Evolutionary conservation across 108 stramenopile genomes (phyloP).

Genomic region (Cyclotella baltica): DNA sequence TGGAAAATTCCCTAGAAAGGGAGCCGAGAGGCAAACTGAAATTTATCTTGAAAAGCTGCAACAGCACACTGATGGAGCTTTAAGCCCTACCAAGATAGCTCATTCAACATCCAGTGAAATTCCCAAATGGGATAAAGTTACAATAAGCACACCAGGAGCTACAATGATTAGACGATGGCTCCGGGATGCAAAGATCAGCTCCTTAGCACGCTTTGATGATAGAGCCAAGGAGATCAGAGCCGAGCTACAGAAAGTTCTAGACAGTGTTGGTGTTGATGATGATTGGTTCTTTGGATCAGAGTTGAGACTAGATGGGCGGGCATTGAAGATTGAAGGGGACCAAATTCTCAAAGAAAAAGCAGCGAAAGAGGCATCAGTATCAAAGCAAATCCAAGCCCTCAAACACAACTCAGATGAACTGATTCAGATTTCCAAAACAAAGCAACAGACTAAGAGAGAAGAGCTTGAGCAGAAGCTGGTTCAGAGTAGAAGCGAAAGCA

Average conservation of each 20-base stretch:
- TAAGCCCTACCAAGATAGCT: constrained; percentile 21
- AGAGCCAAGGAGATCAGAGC: background rate
- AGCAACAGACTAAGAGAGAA: constrained; percentile 11
- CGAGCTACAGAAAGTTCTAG: constrained; percentile 11
- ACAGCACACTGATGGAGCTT: constrained; percentile 32
- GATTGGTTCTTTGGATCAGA: constrained; percentile 19
- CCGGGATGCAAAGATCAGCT: background rate
- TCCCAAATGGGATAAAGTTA: background rate
- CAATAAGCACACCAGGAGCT: background rate
- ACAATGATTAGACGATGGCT: constrained; percentile 11
- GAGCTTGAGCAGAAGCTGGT: constrained; percentile 11
- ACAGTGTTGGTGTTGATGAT: constrained; percentile 7
- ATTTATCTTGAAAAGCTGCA: constrained; percentile 71
- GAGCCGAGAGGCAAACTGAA: constrained; percentile 57
- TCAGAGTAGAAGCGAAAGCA: background rate
- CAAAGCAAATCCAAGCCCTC: constrained; percentile 7
- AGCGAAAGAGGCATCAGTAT: constrained; percentile 8
- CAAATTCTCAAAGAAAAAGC: constrained; percentile 21
- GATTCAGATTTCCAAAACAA: background rate
- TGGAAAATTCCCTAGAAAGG: constrained; percentile 62
- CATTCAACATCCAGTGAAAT: constrained; percentile 5
- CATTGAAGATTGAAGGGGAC: constrained; percentile 35
- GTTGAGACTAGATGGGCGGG: constrained; percentile 15
- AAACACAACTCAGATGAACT: constrained; percentile 1
- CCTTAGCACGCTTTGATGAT: constrained; percentile 3